A percentile compares a stretch with the other conserved stretches of the same genome.
phyloP scores from a whole-genome alignment of 2,329 filamentous ascomycete genomes.

The Xylariaceae sp. region DNA sequence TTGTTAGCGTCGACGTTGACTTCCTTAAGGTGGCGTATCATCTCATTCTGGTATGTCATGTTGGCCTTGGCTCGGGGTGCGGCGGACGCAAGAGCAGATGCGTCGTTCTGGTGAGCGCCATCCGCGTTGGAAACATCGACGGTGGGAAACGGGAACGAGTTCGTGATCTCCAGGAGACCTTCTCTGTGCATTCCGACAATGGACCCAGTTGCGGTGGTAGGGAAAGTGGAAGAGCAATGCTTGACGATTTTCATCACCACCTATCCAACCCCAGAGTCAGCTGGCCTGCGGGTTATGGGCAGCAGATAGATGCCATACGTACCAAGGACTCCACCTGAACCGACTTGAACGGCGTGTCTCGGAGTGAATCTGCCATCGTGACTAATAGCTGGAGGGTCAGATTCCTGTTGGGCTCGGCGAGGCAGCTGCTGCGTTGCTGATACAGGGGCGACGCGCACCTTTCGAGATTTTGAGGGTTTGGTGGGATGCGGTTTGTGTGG shows the following conservation, averaged over 20 bases:
- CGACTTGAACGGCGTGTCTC: slow-evolving; percentile 69
- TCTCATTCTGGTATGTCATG: slow-evolving; percentile 82
- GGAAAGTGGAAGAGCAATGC: slow-evolving; percentile 82
- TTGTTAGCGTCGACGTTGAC: slow-evolving; percentile 98
- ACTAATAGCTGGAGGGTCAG: neutral
- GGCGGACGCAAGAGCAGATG: slow-evolving; percentile 70
- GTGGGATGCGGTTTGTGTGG: slow-evolving; percentile 23
- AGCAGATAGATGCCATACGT: slow-evolving; percentile 37
- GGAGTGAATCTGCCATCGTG: slow-evolving; percentile 52
- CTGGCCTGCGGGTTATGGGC: slow-evolving; percentile 20
- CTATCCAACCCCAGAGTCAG: slow-evolving; percentile 33
- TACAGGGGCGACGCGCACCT: slow-evolving; percentile 2
- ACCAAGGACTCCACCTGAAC: slow-evolving; percentile 95
- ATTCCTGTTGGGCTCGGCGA: too few relatives aligned
- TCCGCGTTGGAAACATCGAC: slow-evolving; percentile 64
- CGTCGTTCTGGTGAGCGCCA: slow-evolving; percentile 62
- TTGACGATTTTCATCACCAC: slow-evolving; percentile 98
- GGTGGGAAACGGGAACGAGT: slow-evolving; percentile 88
- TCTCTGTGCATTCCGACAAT: slow-evolving; percentile 89
- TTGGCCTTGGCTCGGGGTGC: slow-evolving; percentile 91
- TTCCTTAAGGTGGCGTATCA: slow-evolving; percentile 93
- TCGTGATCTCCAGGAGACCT: slow-evolving; percentile 79
- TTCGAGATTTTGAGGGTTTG: slow-evolving; percentile 21
- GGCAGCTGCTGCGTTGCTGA: too few relatives aligned
- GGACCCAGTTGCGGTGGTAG: slow-evolving; percentile 80